Base-by-base conservation (phyloP, 1,139 yeast genomes). In the Candida albicans region DNA sequence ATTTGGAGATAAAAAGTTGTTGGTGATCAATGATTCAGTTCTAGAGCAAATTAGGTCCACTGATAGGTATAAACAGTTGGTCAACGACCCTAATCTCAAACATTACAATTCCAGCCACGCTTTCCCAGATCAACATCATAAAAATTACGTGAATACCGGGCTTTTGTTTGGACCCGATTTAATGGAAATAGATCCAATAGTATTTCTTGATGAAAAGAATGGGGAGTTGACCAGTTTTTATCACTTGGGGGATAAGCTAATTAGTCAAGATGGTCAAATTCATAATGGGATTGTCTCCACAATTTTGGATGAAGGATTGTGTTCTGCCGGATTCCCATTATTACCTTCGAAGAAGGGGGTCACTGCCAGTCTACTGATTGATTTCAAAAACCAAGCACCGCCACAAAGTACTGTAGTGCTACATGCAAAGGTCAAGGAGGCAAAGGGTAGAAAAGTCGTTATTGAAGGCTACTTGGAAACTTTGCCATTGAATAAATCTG, bases 321-420 rank as follows among this genome's bases (percentile, higher is more conserved):
- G 96, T 56, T 75, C 82, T 37, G 87, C 96, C 57, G 98, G 96
- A 14, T 93, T 90, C 59, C 82, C 91, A 5, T 67, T 75, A 28
- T 70, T 93, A n/a, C 98, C 99, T 1, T 81, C 84, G 44, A 79
- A 81, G 45, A 74, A 84, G 43, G 98, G 98, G n/a, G 96, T 93
- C 14, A 93, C 99, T 1, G 99, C 96, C 0, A 75, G 76, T 40
- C 68, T 93, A 36, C 68, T 77, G 12, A 73, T 93, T 13, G 74
- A 86, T 48, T 93, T 87, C 61, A 57, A 71, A 39, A 75, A 79
- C 28, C 95, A 88, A 49, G 79, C 79, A 0, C 81, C 81, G 1
- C 86, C 93, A 0, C 77, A 81, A 46, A 73, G 85, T 14, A 79
- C 85, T 4, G 79, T 90, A 8, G 72, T 87, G 27, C 67, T 93